These are phyloP conservation scores for Saposhnikovia divaricata DNA, from an alignment of 129 eudicot genomes.

Conservation along the genomic window DNA sequence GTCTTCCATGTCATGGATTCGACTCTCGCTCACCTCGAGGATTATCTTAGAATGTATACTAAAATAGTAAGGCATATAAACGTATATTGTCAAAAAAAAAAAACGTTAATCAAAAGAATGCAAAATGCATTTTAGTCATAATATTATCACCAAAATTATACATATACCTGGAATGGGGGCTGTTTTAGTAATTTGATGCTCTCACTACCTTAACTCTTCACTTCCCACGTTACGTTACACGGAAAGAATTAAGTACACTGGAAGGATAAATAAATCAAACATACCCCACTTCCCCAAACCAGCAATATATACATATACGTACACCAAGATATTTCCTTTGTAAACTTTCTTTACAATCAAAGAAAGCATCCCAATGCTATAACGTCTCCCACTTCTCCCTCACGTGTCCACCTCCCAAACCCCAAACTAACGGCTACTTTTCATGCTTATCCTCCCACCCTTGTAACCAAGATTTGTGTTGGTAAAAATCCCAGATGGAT, in stretches of 20 bases:
- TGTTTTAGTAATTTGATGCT: not conserved
- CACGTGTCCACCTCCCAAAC: too few species aligned
- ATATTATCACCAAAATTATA: too few species aligned
- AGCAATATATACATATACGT: too few species aligned
- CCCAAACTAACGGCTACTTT: not conserved
- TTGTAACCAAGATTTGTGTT: not conserved
- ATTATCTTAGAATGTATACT: too few species aligned
- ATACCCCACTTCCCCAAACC: not conserved
- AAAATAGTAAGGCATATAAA: too few species aligned
- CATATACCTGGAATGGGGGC: too few species aligned
- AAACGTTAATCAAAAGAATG: too few species aligned
- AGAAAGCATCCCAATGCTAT: not conserved
- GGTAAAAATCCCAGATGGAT: slow-evolving; percentile 43
- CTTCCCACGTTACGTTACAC: not conserved
- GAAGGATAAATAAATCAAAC: not conserved
- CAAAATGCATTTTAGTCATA: too few species aligned
- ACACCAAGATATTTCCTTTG: not conserved
- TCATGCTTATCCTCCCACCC: not conserved
- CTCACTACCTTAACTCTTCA: too few species aligned
- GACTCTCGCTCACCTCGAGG: too few species aligned
- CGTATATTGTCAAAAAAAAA: too few species aligned
- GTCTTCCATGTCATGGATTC: too few species aligned
- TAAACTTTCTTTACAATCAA: not conserved
- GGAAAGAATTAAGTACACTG: not conserved
- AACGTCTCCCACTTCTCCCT: not conserved